Evolutionary conservation across 345 rosid species (phyloP).

Genomic region (Camelina neglecta): DNA sequence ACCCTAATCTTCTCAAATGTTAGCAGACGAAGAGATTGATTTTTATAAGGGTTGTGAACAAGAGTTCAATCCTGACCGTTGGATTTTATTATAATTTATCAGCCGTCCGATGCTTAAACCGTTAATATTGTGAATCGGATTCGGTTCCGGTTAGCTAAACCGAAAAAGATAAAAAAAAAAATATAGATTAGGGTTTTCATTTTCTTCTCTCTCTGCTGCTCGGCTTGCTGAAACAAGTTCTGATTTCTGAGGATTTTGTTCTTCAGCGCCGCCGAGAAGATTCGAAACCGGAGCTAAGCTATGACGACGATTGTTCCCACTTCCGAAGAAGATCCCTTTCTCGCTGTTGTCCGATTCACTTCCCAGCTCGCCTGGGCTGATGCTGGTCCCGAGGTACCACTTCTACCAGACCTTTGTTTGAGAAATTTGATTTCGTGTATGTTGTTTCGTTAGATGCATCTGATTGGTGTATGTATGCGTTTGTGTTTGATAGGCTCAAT

Average conservation of each 20-base stretch:
- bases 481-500: neutral
- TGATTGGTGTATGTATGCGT: neutral
- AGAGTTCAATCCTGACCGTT: slow-evolving; percentile 34
- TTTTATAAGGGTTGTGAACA: slow-evolving; percentile 8
- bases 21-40: neutral
- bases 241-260: slow-evolving; percentile 14
- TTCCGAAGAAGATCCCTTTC: slow-evolving; percentile 91
- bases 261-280: slow-evolving; percentile 42
- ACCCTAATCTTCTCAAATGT: slow-evolving; percentile 13
- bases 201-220: slow-evolving; percentile 40
- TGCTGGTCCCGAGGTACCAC: slow-evolving; percentile 90
- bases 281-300: slow-evolving; percentile 28
- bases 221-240: slow-evolving; percentile 38
- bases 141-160: slow-evolving; percentile 11
- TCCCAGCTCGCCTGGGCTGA: slow-evolving; percentile 97
- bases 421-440: neutral
- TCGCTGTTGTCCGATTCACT: slow-evolving; percentile 89
- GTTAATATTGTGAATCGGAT: neutral
- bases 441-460: neutral
- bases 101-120: slow-evolving; percentile 36
- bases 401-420: neutral
- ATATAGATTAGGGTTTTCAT: slow-evolving; percentile 32
- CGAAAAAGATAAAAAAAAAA: slow-evolving; percentile 22
- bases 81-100: neutral
- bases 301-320: slow-evolving; percentile 94